Evolutionary conservation across 164 flowering plant genomes (phyloP), one percentile per base, ranked within the genome.

Genomic region (Houttuynia cordata): DNA sequence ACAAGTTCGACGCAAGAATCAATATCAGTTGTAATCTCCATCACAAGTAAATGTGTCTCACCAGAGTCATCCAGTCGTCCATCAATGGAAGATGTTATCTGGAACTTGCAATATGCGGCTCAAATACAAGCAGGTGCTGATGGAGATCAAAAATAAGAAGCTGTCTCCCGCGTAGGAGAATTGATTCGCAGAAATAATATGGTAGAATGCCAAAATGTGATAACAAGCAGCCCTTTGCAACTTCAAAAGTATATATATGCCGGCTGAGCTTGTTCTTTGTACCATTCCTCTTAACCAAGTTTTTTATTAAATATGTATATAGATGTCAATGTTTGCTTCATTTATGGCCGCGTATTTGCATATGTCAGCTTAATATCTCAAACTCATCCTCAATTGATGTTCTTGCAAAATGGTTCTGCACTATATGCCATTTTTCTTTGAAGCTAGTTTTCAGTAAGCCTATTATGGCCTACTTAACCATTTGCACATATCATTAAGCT

Each of bases 91-190:
- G 98, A 92, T 68, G 91, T 92, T 9, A 83, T 89, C 6, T 92
- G 98, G 98, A 87, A 89, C 76, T 78, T 92, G 64, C 98, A 89
- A 67, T 89, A 92, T 72, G 98, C 96, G 45, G 89, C 88, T 59
- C 98, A 92, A 78, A 83, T 89, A 23, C 98, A 92, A 77, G 84
- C 86, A 51, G 70, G 82, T 23, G 83, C 87, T 15, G 96, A 92
- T 69, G 74, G 87, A 40, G 98, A 92, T 57, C 85, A 81, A 72
- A 87, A 67, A 70, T 79, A 84, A 10, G 91, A 86, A 58, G 63
- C 71, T 9, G 50, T 74, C 10, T 75, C 83, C 59, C 59, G 53
- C 14, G 15, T n/a, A 14, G 53, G 17, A 45, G 20, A 39, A 39
- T 6, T n/a, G 64, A 17, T 12, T 37, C 24, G 17, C 23, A 52